Conservation (phyloP, 345 rosid genomes). For the Gossypium ekmanianum region DNA sequence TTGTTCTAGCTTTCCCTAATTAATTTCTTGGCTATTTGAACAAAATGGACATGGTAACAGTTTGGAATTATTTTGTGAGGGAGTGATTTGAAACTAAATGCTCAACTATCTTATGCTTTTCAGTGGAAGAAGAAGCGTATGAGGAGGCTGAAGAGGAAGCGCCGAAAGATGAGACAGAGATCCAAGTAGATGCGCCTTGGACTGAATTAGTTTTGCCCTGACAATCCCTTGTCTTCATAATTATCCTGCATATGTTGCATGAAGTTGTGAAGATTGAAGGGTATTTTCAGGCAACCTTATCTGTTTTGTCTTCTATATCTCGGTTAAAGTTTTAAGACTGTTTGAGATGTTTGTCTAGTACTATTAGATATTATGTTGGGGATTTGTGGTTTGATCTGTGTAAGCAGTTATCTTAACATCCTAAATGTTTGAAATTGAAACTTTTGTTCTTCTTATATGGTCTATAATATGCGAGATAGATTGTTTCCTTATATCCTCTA, state of each 20-base stretch:
- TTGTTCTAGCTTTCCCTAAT: neutral
- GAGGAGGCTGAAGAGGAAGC: slow-evolving; percentile 98
- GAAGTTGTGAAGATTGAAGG: slow-evolving; percentile 4
- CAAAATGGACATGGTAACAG: neutral
- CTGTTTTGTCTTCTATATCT: neutral
- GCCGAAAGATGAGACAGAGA: slow-evolving; percentile 99
- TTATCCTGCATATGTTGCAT: neutral
- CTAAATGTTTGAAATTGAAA: neutral
- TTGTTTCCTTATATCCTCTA: neutral
- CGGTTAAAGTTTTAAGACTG: neutral
- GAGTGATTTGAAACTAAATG: neutral
- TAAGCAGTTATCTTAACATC: neutral
- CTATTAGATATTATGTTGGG: neutral
- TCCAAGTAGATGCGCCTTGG: slow-evolving; percentile 53
- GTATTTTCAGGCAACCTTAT: neutral
- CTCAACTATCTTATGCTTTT: neutral
- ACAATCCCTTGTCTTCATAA: neutral
- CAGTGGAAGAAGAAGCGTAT: slow-evolving; percentile 41
- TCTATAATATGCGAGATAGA: neutral
- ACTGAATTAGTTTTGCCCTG: neutral
- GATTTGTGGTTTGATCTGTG: neutral
- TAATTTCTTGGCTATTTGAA: neutral
- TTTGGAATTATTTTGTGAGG: neutral
- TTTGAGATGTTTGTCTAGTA: neutral
- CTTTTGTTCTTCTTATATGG: neutral